Evolutionary conservation across 495 filamentous ascomycete genomes (phyloP).

Genomic region (Neurospora discreta): DNA sequence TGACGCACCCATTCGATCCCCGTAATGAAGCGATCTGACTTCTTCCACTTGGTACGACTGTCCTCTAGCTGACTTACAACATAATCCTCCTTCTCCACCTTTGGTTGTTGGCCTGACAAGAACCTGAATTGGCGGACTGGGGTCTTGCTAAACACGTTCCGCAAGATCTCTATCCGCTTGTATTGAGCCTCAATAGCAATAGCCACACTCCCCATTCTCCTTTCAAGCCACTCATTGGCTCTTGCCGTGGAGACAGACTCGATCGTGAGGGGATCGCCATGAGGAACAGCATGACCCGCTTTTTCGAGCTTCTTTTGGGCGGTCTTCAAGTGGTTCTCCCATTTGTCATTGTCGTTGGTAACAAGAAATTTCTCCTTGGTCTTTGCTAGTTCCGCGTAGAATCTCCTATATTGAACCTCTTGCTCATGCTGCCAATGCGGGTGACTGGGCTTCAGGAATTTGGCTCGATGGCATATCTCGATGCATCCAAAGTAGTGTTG

Average conservation of each 20-base stretch:
- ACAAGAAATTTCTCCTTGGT: neutral
- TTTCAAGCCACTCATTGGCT: neutral
- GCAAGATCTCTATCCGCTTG: conserved; percentile 11
- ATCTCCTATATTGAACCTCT: neutral
- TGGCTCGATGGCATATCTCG: conserved; percentile 10
- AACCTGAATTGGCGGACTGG: neutral
- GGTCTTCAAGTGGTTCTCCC: neutral
- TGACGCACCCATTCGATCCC: neutral
- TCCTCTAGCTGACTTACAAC: neutral
- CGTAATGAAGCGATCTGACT: neutral
- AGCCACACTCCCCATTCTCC: conserved; percentile 11
- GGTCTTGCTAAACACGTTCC: conserved; percentile 7
- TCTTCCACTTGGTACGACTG: neutral
- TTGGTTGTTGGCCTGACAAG: neutral
- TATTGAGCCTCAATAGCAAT: conserved; percentile 9
- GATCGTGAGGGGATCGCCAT: neutral
- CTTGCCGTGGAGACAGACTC: neutral
- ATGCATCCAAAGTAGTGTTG: conserved; percentile 26
- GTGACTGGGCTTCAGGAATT: conserved; percentile 7
- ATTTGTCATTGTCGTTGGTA: neutral
- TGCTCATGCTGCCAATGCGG: conserved; percentile 13
- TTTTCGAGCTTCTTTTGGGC: neutral
- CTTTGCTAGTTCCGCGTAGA: neutral
- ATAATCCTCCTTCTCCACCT: neutral
- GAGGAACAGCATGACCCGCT: neutral